Percentiles rank a stretch among this genome's conserved stretches.
phyloP scores from a whole-genome alignment of 176 grass and related monocot genomes.

The Lolium rigidum region DNA sequence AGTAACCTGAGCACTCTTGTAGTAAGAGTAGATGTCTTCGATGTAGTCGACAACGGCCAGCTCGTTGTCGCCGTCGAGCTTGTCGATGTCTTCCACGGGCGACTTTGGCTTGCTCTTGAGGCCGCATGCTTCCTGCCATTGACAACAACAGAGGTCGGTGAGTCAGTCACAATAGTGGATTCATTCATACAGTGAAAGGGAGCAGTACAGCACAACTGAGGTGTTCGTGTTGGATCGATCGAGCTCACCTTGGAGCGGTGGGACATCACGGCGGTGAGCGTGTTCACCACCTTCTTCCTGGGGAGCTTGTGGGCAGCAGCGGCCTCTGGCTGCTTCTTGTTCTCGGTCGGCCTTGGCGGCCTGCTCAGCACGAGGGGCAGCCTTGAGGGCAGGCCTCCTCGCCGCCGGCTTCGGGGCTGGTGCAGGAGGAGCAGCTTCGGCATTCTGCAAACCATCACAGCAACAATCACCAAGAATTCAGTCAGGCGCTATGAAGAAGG shows the following conservation, averaged over 20 bases:
- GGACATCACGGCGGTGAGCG: constrained; percentile 71
- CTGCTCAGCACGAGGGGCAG: constrained; percentile 32
- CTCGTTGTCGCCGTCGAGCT: constrained; percentile 51
- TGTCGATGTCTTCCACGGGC: constrained; percentile 59
- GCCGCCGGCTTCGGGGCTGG: constrained; percentile 40
- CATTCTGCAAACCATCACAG: constrained; percentile 6
- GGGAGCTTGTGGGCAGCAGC: constrained; percentile 6
- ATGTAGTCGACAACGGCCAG: constrained; percentile 68
- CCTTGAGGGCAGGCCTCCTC: constrained; percentile 47
- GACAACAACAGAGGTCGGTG: not conserved
- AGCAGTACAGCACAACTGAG: not conserved
- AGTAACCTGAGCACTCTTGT: constrained; percentile 58
- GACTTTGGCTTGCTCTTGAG: constrained; percentile 44
- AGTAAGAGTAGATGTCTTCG: constrained; percentile 76
- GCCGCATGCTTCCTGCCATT: constrained; percentile 54
- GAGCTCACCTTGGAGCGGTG: constrained; percentile 84
- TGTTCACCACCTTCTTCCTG: constrained; percentile 66
- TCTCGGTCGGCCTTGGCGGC: constrained; percentile 42
- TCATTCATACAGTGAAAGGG: not conserved
- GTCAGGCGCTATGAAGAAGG: no score
- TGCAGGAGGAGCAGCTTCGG: constrained; percentile 10
- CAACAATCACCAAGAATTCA: not conserved
- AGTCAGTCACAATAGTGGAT: constrained; percentile 24
- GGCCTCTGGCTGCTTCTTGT: constrained; percentile 4
- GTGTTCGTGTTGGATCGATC: not conserved